Evolutionary conservation across 345 rosid species (phyloP).

Genomic region (Draba incana): DNA sequence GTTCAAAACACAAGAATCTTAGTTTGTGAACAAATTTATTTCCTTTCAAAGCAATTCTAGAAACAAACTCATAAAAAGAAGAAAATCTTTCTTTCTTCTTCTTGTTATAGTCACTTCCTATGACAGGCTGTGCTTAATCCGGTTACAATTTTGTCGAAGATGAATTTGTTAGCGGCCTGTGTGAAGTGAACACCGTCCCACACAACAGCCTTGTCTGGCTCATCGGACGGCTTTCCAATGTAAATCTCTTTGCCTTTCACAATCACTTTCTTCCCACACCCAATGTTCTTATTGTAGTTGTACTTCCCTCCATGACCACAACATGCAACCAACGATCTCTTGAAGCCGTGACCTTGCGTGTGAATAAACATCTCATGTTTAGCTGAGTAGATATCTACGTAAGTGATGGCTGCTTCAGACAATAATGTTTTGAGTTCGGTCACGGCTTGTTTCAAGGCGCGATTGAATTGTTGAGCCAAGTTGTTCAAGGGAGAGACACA

Average conservation of each 20-base stretch:
- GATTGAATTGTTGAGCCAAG: conserved; percentile 63
- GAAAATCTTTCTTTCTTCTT: background rate
- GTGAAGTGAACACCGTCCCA: conserved; percentile 49
- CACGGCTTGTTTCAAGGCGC: conserved; percentile 49
- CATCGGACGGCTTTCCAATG: conserved; percentile 52
- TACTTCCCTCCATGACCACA: conserved; percentile 88
- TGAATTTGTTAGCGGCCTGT: conserved; percentile 45
- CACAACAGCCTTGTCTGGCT: conserved; percentile 40
- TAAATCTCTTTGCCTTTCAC: conserved; percentile 52
- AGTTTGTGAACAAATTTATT: background rate
- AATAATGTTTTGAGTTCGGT: conserved; percentile 49
- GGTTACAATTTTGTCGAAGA: conserved; percentile 28
- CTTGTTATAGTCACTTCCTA: conserved; percentile 21
- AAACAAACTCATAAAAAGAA: conserved; percentile 23
- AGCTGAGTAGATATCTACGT: conserved; percentile 61
- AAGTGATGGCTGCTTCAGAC: conserved; percentile 54
- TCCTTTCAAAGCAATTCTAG: background rate
- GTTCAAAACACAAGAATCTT: background rate
- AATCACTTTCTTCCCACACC: conserved; percentile 57
- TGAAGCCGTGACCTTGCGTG: conserved; percentile 61
- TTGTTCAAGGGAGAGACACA: conserved; percentile 61
- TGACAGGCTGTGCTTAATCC: conserved; percentile 40
- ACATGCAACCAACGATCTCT: conserved; percentile 58
- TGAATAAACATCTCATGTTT: conserved; percentile 55
- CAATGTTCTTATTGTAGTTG: conserved; percentile 53